Base-by-base conservation (phyloP, 352 stramenopile genomes). In the Stephanocyclus meneghinianus region DNA sequence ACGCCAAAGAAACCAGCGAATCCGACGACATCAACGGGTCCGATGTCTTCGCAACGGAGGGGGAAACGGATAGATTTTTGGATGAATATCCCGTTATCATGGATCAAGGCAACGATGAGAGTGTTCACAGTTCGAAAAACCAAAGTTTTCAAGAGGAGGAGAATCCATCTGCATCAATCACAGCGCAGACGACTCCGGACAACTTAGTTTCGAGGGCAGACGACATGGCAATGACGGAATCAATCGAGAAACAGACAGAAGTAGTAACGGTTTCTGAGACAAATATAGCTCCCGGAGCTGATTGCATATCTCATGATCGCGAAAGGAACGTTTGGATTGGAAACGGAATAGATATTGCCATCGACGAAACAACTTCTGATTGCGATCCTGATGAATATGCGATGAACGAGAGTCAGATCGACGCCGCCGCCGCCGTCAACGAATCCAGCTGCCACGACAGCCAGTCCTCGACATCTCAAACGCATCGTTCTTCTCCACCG, bases 271-370 rank as follows among this genome's bases (percentile, higher is more conserved):
- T 47, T 15, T 65, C n/a, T 13, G 10, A 55, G 18, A 18, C 68
- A 48, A 48, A 40, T 16, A 64, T 53, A 7, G 67, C 59, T 10
- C 67, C 67, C 26, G 67, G 15, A 15, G 35, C 40, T 48, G 69
- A 77, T 60, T 71, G 32, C n/a, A 77, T 77, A 51, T 32, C 57
- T 65, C 47, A 35, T 48, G 37, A 66, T 37, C 16, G 29, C n/a
- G 29, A 66, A 51, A 30, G 29, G 13, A 68, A 57, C 56, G 40
- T 68, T 26, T 68, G 60, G 37, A 68, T 56, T 55, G 60, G 60
- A 56, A 42, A 68, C 26, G 60, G 60, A 44, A 29, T 68, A 0
- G 60, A 68, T 68, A 68, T 57, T 57, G 13, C 42, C 18, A 18
- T 68, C 42, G 60, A 66, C 30, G 57, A 66, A 50, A 26, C 57